Base-by-base conservation (phyloP, 768 basidiomycete species). In the Tulasnella sp. region DNA sequence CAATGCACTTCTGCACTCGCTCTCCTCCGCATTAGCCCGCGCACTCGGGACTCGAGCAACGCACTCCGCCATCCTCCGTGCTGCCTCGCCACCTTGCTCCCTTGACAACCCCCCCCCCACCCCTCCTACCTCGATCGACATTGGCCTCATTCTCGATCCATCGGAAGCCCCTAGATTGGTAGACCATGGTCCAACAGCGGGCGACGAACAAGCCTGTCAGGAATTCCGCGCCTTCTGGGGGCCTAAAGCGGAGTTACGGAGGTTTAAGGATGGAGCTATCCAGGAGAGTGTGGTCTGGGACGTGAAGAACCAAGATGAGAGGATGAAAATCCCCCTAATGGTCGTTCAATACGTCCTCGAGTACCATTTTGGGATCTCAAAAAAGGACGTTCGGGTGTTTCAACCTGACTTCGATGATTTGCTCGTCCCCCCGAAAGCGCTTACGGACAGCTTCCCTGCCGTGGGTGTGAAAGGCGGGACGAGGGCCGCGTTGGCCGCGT, bases 221-320 rank as follows among this genome's bases (percentile, higher is more conserved):
- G 88, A 87, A 3, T 99, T 98, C 89, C 91, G 93, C 34, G 89
- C 91, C 7, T 88, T 99, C 82, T 99, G 98, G 98, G 97, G 97
- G 0, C 87, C 90, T 54, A 97, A 96, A 85, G 92, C 96, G 0
- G 97, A 99, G 84, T 88, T 98, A 22, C 90, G 98, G 8, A 90
- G 97, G 54, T 99, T 99, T 88, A 97, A 98, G 85, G 97, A 99
- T 83, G 97, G 97, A 1, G 90, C 93, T 24, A 98, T 99, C 81
- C 84, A 90, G 7, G 96, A 98, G 85, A 95, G 94, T 83, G 96
- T 98, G 28, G 96, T 99, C 3, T 99, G 98, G 98, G 93, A 98
- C 31, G 89, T 90, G 81, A 93, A 91, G 3, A 81, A 80, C 16
- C 79, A 81, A 31, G 96, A 97, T 76, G 95, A 96, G 81, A 92